Percentiles rank a stretch among this genome's conserved stretches.
These are phyloP conservation scores for Begonia loranthoides DNA, from an alignment of 306 rosid species.

Conservation along the genomic window DNA sequence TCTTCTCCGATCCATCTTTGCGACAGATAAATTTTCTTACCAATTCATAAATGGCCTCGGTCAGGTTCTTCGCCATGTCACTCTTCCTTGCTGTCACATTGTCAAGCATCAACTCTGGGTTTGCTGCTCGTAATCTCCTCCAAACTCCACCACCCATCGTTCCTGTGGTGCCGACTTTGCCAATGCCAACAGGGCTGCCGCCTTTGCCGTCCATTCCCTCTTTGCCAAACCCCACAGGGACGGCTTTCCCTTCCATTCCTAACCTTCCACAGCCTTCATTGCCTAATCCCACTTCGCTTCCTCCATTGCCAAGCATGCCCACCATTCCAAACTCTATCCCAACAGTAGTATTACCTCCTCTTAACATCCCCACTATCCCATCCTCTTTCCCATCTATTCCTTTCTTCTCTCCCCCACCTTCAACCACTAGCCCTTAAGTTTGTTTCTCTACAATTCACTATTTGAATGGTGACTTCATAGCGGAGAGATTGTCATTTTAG, in stretches of 20 bases:
- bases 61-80: background rate
- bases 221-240: slow-evolving; percentile 1
- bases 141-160: background rate
- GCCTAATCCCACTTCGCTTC: slow-evolving; percentile 6
- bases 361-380: slow-evolving; percentile 6
- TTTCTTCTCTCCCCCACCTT: slow-evolving; percentile 12
- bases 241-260: slow-evolving; percentile 6
- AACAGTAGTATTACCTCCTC: background rate
- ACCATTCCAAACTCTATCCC: slow-evolving; percentile 3
- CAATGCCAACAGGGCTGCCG: background rate
- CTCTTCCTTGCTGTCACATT: slow-evolving; percentile 1
- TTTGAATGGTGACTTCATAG: too few relatives aligned
- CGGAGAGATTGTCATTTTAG: too few relatives aligned
- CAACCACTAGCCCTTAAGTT: slow-evolving; percentile 10
- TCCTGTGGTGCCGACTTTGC: slow-evolving; percentile 3
- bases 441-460: too few relatives aligned
- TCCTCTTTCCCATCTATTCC: slow-evolving; percentile 5
- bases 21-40: background rate
- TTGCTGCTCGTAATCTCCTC: slow-evolving; percentile 8
- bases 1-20: too few relatives aligned
- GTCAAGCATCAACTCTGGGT: background rate
- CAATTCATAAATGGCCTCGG: background rate
- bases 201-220: slow-evolving; percentile 6
- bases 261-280: slow-evolving; percentile 1
- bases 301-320: slow-evolving; percentile 8